phyloP scores from a whole-genome alignment of 2,329 filamentous ascomycete genomes.

The Penicillium sp. region DNA sequence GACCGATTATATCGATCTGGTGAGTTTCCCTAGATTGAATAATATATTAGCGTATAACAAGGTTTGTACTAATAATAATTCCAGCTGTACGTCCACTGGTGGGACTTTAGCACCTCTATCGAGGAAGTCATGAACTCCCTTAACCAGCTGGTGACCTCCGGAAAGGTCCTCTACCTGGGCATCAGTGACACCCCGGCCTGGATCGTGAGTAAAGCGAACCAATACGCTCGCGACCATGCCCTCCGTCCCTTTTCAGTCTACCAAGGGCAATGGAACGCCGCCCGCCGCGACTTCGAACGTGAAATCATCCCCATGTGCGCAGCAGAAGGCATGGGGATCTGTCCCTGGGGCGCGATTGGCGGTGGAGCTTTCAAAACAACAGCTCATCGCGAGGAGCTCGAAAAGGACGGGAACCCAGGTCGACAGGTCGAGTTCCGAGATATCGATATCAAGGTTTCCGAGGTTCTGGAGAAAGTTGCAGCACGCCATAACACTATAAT shows the following conservation, averaged over 20 bases:
- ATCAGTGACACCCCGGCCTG: conserved; percentile 70
- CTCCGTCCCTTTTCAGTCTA: conserved; percentile 69
- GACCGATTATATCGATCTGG: conserved; percentile 39
- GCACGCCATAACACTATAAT: conserved; percentile 13
- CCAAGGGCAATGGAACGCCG: conserved; percentile 63
- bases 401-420: conserved; percentile 29
- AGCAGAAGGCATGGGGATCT: conserved; percentile 62
- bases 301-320: conserved; percentile 68
- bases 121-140: conserved; percentile 68
- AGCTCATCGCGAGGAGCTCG: conserved; percentile 29
- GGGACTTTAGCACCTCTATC: conserved; percentile 65
- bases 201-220: conserved; percentile 65
- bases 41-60: not conserved
- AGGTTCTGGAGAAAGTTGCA: conserved; percentile 21
- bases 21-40: conserved; percentile 2
- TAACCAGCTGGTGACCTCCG: conserved; percentile 58
- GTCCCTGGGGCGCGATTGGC: conserved; percentile 56
- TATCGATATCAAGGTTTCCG: conserved; percentile 18
- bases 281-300: conserved; percentile 62
- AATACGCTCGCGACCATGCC: conserved; percentile 70
- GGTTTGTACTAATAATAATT: not conserved
- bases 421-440: conserved; percentile 14
- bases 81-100: conserved; percentile 64
- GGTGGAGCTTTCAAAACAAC: conserved; percentile 51
- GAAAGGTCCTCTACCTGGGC: conserved; percentile 68